These are phyloP conservation scores for Blepharisma stoltei DNA, from an alignment of 73 alveolate species.

Conservation along the genomic window DNA sequence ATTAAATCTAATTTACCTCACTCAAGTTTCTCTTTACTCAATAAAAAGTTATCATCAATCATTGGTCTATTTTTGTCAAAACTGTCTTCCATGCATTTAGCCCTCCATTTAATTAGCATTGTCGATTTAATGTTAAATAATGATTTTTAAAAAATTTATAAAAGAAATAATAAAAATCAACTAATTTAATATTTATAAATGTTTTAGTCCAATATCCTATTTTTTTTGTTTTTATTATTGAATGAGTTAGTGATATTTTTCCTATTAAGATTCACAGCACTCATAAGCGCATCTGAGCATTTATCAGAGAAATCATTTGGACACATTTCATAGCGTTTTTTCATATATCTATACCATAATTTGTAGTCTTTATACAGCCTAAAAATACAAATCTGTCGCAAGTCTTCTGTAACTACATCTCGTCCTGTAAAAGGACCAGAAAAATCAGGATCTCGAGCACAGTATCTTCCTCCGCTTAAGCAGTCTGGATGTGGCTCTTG, in stretches of 20 bases:
- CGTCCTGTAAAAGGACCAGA: slow-evolving; percentile 37
- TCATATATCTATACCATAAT: neutral
- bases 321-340: neutral
- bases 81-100: neutral
- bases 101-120: too few relatives aligned
- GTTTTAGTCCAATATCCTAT: too few relatives aligned
- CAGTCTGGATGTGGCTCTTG: slow-evolving; percentile 19
- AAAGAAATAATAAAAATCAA: too few relatives aligned
- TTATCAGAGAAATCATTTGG: neutral
- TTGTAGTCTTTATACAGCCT: neutral
- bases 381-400: slow-evolving; percentile 26
- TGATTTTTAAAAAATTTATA: too few relatives aligned
- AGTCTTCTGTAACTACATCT: slow-evolving; percentile 35
- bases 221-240: too few relatives aligned
- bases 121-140: too few relatives aligned
- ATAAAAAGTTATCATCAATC: neutral
- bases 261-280: neutral
- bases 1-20: neutral
- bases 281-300: neutral
- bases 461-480: slow-evolving; percentile 43
- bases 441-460: slow-evolving; percentile 47
- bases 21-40: neutral
- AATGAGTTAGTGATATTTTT: too few relatives aligned
- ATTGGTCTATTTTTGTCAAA: neutral
- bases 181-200: too few relatives aligned